Percentiles rank a stretch among this genome's conserved stretches.
Conservation (phyloP, 805 yeast genomes). For the Wickerhamiella dianesei region DNA sequence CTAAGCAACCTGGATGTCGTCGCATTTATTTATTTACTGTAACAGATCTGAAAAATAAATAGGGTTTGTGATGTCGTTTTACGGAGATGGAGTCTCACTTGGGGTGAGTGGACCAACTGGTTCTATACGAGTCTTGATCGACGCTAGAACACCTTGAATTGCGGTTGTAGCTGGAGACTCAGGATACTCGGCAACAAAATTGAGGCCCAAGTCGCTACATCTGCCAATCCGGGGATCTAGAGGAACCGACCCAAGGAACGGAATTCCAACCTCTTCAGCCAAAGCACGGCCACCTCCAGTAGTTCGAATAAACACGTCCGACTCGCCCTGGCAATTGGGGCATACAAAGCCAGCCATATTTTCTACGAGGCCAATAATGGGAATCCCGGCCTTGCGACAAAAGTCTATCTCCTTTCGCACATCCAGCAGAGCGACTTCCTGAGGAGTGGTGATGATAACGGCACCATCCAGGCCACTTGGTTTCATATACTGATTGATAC, state of each 20-base stretch:
- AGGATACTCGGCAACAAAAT: slow-evolving; percentile 63
- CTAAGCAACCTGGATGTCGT: neutral
- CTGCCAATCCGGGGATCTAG: slow-evolving; percentile 88
- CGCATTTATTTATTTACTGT: neutral
- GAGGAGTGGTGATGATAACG: slow-evolving; percentile 88
- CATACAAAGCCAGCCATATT: slow-evolving; percentile 98
- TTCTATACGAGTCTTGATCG: slow-evolving; percentile 16
- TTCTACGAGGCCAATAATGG: slow-evolving; percentile 80
- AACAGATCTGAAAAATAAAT: neutral
- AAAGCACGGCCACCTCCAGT: slow-evolving; percentile 90
- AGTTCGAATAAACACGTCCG: slow-evolving; percentile 82
- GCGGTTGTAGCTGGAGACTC: slow-evolving; percentile 91
- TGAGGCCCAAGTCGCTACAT: slow-evolving; percentile 75
- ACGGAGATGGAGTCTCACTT: neutral
- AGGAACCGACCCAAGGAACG: slow-evolving; percentile 85
- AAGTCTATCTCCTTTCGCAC: slow-evolving; percentile 94
- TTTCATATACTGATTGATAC: slow-evolving; percentile 75
- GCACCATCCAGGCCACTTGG: slow-evolving; percentile 95
- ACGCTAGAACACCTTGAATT: slow-evolving; percentile 57
- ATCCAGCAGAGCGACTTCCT: slow-evolving; percentile 88
- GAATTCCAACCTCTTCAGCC: slow-evolving; percentile 64
- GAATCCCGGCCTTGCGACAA: slow-evolving; percentile 80
- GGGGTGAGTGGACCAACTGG: neutral
- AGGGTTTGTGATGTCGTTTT: neutral
- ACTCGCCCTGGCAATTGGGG: slow-evolving; percentile 82